Evolutionary conservation across 176 grass and related monocot species (phyloP), one percentile per base, ranked within the genome.

Genomic region (Juncus effusus): DNA sequence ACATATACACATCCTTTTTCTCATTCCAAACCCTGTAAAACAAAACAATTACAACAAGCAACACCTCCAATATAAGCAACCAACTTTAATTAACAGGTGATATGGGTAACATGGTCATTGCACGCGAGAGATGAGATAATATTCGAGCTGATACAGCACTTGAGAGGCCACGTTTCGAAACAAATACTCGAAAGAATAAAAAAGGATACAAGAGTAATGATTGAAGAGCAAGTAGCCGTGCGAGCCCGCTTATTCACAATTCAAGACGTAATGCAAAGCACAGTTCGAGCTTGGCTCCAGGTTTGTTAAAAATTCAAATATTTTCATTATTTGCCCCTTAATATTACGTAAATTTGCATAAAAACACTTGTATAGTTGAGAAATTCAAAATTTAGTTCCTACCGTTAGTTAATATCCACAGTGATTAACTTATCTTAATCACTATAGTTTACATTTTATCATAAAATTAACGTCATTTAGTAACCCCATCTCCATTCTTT

Each of bases 111-210:
- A 75, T 86, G 84, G 79, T 78, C 84, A 60, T 60, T 79, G 36
- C 74, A 86, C 61, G 84, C 84, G 54, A 86, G 79, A 62, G 76
- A 85, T 58, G 79, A 82, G 63, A 86, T 82, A 42, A 55, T 78
- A 53, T 86, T 86, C 75, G 68, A 82, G 39, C 74, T 78, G 3
- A 67, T 82, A 2, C 42, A 69, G 40, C 76, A 81, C 63, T 59
- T 78, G 9, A 66, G 67, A 8, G 78, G 74, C 7, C 44, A 44
- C 47, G 69, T 75, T 65, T 56, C 83, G 9, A 81, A 62, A 63
- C 10, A 15, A 44, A 50, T 86, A 63, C 74, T 78, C 10, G 73
- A 86, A 52, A 62, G 7, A 16, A 42, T 86, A 50, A 77, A 67
- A 36, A 77, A 68, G 35, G 61, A 64, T 15, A 74, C 74, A 7